Evolutionary conservation across 805 yeast species (phyloP).

Genomic region (Pichia phayaonensis): DNA sequence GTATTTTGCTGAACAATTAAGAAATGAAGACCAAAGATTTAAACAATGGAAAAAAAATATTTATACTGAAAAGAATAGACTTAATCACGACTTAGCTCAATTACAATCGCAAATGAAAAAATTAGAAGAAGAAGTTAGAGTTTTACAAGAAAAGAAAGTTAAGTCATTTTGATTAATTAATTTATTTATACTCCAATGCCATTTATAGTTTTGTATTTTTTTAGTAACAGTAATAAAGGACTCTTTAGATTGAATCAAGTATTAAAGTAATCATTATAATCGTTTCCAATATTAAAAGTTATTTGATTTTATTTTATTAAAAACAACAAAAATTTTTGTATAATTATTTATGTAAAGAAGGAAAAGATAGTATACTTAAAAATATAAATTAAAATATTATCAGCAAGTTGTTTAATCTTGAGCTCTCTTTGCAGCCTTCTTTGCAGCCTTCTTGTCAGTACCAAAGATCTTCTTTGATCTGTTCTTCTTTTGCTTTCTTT

Average conservation of each 20-base stretch:
- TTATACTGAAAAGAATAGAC: constrained; percentile 87
- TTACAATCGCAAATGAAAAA: constrained; percentile 70
- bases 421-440: constrained; percentile 84
- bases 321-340: background rate
- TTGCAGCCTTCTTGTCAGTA: constrained; percentile 92
- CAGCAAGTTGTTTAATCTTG: constrained; percentile 50
- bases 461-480: constrained; percentile 98
- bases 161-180: constrained; percentile 12
- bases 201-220: background rate
- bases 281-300: background rate
- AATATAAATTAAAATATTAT: background rate
- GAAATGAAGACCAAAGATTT: constrained; percentile 93
- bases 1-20: constrained; percentile 93
- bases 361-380: background rate
- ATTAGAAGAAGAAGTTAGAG: constrained; percentile 69
- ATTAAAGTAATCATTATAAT: too few species aligned
- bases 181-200: background rate
- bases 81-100: constrained; percentile 89
- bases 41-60: constrained; percentile 98
- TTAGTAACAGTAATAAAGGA: too few species aligned
- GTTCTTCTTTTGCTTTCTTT: constrained; percentile 99
- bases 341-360: background rate
- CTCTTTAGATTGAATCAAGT: too few species aligned
- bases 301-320: constrained; percentile 4
- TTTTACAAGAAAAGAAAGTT: constrained; percentile 47